These are phyloP conservation scores for Plenodomus biglobosus DNA, from an alignment of 2,329 filamentous ascomycete species.

Conservation along the genomic window DNA sequence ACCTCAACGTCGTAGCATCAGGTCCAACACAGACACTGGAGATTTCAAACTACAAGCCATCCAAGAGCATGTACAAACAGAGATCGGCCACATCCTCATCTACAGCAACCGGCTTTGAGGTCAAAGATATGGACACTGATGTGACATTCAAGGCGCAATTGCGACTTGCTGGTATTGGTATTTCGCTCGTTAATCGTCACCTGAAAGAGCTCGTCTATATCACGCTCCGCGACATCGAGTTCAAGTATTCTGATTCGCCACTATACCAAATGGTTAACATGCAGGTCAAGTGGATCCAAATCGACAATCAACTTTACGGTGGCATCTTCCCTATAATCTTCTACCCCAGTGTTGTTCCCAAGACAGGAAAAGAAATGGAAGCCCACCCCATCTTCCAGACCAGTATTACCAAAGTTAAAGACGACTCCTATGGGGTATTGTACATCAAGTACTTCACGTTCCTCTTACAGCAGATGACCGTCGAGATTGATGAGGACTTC, in stretches of 20 bases:
- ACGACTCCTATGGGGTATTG: constrained; percentile 94
- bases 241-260: constrained; percentile 90
- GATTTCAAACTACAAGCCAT: constrained; percentile 88
- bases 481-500: constrained; percentile 97
- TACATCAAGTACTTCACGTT: constrained; percentile 98
- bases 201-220: constrained; percentile 90
- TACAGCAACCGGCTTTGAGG: constrained; percentile 77
- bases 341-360: constrained; percentile 96
- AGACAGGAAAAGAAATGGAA: constrained; percentile 94
- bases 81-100: constrained; percentile 60
- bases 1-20: constrained; percentile 93
- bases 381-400: constrained; percentile 92
- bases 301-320: constrained; percentile 97
- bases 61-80: constrained; percentile 85
- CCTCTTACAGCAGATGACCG: constrained; percentile 93
- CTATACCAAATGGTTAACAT: constrained; percentile 89
- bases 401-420: constrained; percentile 91
- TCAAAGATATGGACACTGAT: constrained; percentile 86
- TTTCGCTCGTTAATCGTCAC: constrained; percentile 91
- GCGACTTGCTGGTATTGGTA: constrained; percentile 83
- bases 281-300: constrained; percentile 97
- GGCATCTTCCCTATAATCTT: constrained; percentile 97
- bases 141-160: constrained; percentile 88
- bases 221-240: constrained; percentile 85
- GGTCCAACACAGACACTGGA: constrained; percentile 94